These are phyloP conservation scores for Chytriomyces confervae DNA, from an alignment of 192 early-diverging fungal species.

Conservation along the genomic window DNA sequence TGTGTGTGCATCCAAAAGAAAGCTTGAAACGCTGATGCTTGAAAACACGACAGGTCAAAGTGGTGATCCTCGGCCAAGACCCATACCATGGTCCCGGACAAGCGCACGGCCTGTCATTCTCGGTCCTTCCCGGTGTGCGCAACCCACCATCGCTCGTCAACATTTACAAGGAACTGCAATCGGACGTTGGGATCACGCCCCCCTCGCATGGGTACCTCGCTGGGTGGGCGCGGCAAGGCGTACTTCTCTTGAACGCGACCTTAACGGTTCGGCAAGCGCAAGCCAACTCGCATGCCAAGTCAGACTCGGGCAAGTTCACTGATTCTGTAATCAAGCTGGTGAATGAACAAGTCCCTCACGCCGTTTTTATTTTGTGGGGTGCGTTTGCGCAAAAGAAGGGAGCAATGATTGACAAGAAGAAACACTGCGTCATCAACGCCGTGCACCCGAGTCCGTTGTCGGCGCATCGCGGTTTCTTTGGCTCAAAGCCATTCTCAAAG, in stretches of 20 bases:
- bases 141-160: conserved; percentile 88
- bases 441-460: conserved; percentile 93
- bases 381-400: conserved; percentile 87
- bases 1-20: too few species aligned
- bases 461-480: conserved; percentile 87
- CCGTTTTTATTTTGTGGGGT: conserved; percentile 98
- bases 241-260: conserved; percentile 86
- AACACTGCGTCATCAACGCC: conserved; percentile 82
- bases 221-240: conserved; percentile 53
- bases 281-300: conserved; percentile 79
- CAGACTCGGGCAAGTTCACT: conserved; percentile 88
- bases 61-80: conserved; percentile 96
- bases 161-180: conserved; percentile 83
- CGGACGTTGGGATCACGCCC: conserved; percentile 60
- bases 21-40: too few species aligned
- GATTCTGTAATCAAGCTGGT: conserved; percentile 81
- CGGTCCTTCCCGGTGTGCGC: conserved; percentile 76
- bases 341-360: conserved; percentile 58
- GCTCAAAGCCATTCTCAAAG: conserved; percentile 81
- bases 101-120: conserved; percentile 36
- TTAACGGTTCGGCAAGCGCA: conserved; percentile 83
- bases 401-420: conserved; percentile 68
- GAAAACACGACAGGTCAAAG: conserved; percentile 18
- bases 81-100: conserved; percentile 77
- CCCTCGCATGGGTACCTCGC: too few species aligned